phyloP scores from a whole-genome alignment of 2,329 filamentous ascomycete genomes.

The Gnomoniopsis sp. region DNA sequence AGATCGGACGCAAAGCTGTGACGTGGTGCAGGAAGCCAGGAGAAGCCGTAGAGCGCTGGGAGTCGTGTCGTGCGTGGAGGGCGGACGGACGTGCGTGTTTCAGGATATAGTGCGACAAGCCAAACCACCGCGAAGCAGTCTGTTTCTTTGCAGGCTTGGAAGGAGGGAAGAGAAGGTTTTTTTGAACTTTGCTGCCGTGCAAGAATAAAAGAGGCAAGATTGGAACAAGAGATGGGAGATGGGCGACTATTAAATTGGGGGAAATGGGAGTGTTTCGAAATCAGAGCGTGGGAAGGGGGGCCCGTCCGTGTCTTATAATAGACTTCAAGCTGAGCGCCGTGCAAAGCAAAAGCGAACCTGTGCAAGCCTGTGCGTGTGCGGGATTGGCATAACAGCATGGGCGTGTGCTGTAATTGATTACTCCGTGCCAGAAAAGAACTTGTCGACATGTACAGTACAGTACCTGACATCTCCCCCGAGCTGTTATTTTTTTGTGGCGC shows the following conservation, averaged over 20 bases:
- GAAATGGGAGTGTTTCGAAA: conserved; percentile 19
- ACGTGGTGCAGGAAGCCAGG: neutral
- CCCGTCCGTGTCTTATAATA: conserved; percentile 22
- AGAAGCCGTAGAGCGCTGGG: neutral
- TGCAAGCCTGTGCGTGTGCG: conserved; percentile 4
- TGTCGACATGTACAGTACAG: neutral
- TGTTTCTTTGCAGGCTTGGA: neutral
- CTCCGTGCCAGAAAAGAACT: conserved; percentile 6
- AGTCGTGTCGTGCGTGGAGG: neutral
- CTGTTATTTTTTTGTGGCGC: neutral
- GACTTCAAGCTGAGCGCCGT: conserved; percentile 17
- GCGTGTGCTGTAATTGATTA: neutral
- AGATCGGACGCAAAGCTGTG: neutral
- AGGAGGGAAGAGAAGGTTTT: neutral
- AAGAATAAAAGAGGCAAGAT: conserved; percentile 10
- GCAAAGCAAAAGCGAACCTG: conserved; percentile 7
- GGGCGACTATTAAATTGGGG: conserved; percentile 14
- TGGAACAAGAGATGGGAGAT: conserved; percentile 5
- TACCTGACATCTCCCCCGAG: neutral
- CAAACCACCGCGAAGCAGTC: too few relatives aligned
- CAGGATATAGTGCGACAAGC: conserved; percentile 6
- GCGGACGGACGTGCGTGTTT: conserved; percentile 8
- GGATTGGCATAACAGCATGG: neutral
- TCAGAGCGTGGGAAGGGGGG: conserved; percentile 20
- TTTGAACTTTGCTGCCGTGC: neutral